Evolutionary conservation across 192 early-diverging fungal genomes (phyloP).

Genomic region (Coemansia aciculifera): DNA sequence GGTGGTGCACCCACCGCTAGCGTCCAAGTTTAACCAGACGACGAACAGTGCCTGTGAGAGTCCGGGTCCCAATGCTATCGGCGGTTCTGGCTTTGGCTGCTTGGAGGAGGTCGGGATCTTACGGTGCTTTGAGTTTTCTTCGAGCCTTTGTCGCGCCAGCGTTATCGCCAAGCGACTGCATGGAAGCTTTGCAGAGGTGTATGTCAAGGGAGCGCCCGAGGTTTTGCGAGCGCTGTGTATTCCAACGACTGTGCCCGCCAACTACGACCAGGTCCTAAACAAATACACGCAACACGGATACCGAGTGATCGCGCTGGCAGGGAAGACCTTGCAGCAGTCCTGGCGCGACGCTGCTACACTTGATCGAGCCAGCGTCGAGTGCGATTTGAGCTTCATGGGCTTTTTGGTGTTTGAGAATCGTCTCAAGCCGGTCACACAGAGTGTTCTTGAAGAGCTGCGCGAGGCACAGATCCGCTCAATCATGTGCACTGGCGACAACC

Average conservation of each 20-base stretch:
- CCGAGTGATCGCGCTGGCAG: constrained; percentile 92
- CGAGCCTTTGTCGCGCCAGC: constrained; percentile 83
- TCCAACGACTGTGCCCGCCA: constrained; percentile 72
- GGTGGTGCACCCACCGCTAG: constrained; percentile 1
- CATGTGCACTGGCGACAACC: constrained; percentile 99
- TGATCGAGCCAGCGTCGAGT: constrained; percentile 75
- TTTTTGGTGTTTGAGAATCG: constrained; percentile 99
- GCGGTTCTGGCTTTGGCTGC: constrained; percentile 1
- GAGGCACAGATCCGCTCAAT: constrained; percentile 83
- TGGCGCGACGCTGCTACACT: constrained; percentile 57
- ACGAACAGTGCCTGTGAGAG: not conserved
- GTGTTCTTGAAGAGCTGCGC: constrained; percentile 71
- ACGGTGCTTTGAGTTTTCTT: constrained; percentile 88
- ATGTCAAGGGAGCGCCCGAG: constrained; percentile 97
- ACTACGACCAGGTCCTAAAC: constrained; percentile 72
- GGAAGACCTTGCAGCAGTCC: constrained; percentile 58
- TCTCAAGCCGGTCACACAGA: constrained; percentile 78
- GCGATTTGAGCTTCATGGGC: constrained; percentile 79
- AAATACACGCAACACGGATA: constrained; percentile 90
- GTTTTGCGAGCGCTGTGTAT: constrained; percentile 80
- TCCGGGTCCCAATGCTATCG: not conserved
- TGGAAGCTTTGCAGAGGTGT: constrained; percentile 51
- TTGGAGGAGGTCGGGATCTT: constrained; percentile 58
- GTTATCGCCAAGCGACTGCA: constrained; percentile 70
- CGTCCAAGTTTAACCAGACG: not conserved